phyloP scores from a whole-genome alignment of 176 grass and related monocot species.

The Puccinellia tenuiflora region DNA sequence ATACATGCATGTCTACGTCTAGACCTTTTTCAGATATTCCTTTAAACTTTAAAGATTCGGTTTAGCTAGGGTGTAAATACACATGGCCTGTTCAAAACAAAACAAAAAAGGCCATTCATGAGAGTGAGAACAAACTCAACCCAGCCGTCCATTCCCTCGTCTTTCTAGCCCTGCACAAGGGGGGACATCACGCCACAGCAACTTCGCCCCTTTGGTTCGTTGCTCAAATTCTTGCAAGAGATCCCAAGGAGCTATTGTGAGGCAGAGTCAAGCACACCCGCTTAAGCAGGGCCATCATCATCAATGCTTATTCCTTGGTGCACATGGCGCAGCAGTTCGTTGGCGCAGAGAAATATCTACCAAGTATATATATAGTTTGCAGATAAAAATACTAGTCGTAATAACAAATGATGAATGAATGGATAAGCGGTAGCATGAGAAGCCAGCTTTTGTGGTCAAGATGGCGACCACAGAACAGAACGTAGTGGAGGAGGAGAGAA shows the following conservation, averaged over 20 bases:
- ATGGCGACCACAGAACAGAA: conserved; percentile 3
- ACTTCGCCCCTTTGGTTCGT: not conserved
- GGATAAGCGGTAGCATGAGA: not conserved
- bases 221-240: not conserved
- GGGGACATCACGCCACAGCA: not conserved
- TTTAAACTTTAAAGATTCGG: no score
- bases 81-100: no score
- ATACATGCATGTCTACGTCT: no score
- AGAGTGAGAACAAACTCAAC: no score
- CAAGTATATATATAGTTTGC: not conserved
- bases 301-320: not conserved
- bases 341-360: not conserved
- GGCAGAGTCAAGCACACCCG: not conserved
- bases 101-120: not conserved
- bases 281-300: not conserved
- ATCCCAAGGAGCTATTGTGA: not conserved
- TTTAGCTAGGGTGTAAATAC: no score
- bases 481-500: not conserved
- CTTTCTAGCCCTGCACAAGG: not conserved
- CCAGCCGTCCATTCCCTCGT: not conserved
- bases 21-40: no score
- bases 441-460: conserved; percentile 8
- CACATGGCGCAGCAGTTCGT: not conserved
- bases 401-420: not conserved
- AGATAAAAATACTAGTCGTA: not conserved